Evolutionary conservation across 164 flowering plant genomes (phyloP).

Genomic region (Santalum album): DNA sequence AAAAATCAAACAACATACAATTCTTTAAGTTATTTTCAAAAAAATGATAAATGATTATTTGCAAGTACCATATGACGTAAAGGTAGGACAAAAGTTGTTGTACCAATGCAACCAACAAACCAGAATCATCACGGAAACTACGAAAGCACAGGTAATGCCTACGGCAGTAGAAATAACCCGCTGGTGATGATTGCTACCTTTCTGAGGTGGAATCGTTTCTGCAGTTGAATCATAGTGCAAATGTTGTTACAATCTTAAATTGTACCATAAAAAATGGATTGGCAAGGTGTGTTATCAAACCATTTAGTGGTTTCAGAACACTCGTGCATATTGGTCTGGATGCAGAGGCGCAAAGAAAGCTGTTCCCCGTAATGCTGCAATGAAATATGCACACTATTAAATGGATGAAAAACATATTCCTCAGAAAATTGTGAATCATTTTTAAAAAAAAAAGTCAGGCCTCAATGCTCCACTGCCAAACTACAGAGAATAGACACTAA

Average conservation of each 20-base stretch:
- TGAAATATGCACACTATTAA: conserved; percentile 7
- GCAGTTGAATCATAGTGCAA: conserved; percentile 17
- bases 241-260: no score
- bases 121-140: conserved; percentile 42
- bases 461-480: no score
- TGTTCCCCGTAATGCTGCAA: conserved; percentile 77
- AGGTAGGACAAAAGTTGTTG: conserved; percentile 43
- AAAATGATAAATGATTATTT: not conserved
- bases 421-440: no score
- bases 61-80: conserved; percentile 54
- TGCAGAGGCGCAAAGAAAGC: conserved; percentile 57
- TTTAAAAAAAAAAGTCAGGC: no score
- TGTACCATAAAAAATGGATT: conserved; percentile 5
- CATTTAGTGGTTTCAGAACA: conserved; percentile 35
- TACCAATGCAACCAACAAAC: conserved; percentile 60
- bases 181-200: conserved; percentile 29
- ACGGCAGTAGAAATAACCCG: conserved; percentile 47
- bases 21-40: not conserved
- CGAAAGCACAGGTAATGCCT: conserved; percentile 51
- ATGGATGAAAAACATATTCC: not conserved
- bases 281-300: conserved; percentile 26
- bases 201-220: conserved; percentile 33
- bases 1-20: not conserved
- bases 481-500: no score
- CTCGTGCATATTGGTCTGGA: conserved; percentile 37